Base-by-base conservation (phyloP, 78 protist species). In the Abeoforma whisleri region DNA sequence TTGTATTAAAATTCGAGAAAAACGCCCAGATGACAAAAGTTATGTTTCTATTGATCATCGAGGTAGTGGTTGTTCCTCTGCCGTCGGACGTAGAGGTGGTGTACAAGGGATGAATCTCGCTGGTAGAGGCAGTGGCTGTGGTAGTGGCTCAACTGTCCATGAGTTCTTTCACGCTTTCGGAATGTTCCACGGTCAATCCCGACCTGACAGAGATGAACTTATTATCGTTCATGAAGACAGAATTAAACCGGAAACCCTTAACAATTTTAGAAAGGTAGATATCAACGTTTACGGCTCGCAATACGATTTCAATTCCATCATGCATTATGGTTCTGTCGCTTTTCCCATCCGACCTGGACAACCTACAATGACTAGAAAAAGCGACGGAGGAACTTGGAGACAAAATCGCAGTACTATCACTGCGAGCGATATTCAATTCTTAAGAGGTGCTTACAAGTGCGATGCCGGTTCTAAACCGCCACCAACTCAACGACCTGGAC, bases 311-410 rank as follows among this genome's bases (percentile, higher is more conserved):
- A 72, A 72, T 19, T 37, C 57, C 33, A 72, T 72, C 76, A 72
- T 72, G 76, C 35, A 37, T 34, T 72, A 72, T 35, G 76, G 76
- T 5, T 72, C 76, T 37, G 2, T 12, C 37, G 76, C 76, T 34
- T 72, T 72, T 35, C 35, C 70, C 70, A 72, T 12, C 2, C 2
- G 12, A 35, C 2, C 2, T 35, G 76, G 35, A 2, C 57, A 35
- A 34, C 76, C 76, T 72, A 72, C 76, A 2, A 72, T 72, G 28
- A 16, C 12, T 2, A 62, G 35, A 25, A 72, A 2, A 16, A 35
- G 12, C 12, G 76, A 35, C 35, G 37, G 76, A 35, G 37, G 12
- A 19, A 72, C 12, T 35, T 2, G 2, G 2, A 2, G 12, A 35
- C 76, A 72, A 72, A 72, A 72, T 35, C 35, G 76, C 12, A 12